These are phyloP conservation scores for Blastomyces gilchristii DNA, from an alignment of 2,329 filamentous ascomycete species.

Conservation along the genomic window DNA sequence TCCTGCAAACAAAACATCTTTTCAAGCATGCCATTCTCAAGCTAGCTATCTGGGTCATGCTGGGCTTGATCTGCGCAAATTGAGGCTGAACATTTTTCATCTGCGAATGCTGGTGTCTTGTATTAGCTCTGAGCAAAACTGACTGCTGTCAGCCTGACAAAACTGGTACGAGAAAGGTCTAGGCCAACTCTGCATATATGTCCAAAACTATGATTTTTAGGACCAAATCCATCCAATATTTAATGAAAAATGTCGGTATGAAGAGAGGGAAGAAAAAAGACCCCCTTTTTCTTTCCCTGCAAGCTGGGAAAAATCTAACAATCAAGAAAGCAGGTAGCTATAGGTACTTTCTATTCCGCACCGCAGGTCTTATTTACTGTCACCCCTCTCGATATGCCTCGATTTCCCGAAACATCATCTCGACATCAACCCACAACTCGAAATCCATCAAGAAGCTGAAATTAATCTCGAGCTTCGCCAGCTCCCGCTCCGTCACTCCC, in stretches of 20 bases:
- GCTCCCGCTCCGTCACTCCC: slow-evolving; percentile 70
- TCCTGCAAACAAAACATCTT: not conserved
- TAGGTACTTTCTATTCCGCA: not conserved
- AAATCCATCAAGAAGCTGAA: slow-evolving; percentile 83
- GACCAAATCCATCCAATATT: not conserved
- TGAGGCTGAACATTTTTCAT: not conserved
- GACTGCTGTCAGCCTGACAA: not conserved
- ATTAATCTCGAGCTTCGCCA: slow-evolving; percentile 77
- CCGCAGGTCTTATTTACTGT: not conserved
- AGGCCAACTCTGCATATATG: not conserved
- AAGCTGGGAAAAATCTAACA: not conserved
- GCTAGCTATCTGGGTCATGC: not conserved
- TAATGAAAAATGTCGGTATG: not conserved
- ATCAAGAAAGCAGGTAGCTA: not conserved
- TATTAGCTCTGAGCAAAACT: not conserved
- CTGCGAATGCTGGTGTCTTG: not conserved
- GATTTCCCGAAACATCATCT: slow-evolving; percentile 44
- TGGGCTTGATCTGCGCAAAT: not conserved
- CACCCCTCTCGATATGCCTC: not conserved
- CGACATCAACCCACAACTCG: slow-evolving; percentile 56
- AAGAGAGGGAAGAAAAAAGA: not conserved
- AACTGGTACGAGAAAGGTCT: not conserved
- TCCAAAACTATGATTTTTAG: not conserved
- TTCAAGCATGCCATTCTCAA: not conserved
- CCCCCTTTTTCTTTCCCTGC: not conserved